Conservation (phyloP, 208 protist genomes). For the Crithidia sp. region DNA sequence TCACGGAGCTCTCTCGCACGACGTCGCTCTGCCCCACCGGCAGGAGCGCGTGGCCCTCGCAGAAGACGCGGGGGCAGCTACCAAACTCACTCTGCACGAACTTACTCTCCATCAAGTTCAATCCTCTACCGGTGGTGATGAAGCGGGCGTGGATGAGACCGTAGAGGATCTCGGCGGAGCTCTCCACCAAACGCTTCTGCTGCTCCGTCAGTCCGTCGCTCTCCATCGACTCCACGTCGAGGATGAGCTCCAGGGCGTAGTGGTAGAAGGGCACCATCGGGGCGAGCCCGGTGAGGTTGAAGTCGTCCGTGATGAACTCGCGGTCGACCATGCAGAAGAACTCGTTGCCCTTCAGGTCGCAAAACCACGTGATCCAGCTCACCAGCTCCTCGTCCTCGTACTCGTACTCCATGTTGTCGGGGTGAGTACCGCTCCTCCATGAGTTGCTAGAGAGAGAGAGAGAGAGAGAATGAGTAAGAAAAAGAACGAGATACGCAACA, state of each 20-base stretch:
- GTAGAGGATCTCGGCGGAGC: constrained; percentile 97
- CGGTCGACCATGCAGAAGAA: constrained; percentile 98
- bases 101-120: constrained; percentile 98
- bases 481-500: not conserved
- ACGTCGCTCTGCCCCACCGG: constrained; percentile 97
- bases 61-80: constrained; percentile 96
- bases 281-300: constrained; percentile 97
- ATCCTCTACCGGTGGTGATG: constrained; percentile 96
- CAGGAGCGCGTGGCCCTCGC: constrained; percentile 95
- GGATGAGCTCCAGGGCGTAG: constrained; percentile 97
- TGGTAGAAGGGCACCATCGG: constrained; percentile 97
- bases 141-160: constrained; percentile 99
- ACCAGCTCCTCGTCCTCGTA: constrained; percentile 93
- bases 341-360: constrained; percentile 97
- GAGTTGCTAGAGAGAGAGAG: not conserved
- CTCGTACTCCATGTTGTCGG: constrained; percentile 56
- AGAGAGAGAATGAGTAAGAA: not conserved
- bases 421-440: constrained; percentile 59
- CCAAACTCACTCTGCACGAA: constrained; percentile 96
- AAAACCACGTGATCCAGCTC: constrained; percentile 98
- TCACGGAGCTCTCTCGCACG: constrained; percentile 93
- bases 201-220: constrained; percentile 94
- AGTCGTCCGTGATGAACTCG: constrained; percentile 98
- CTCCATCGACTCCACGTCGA: constrained; percentile 94
- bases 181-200: constrained; percentile 96